Percentiles rank a stretch among this genome's conserved stretches.
Conservation (phyloP, 2,329 filamentous ascomycete species). For the Dactylellina cionopaga region DNA sequence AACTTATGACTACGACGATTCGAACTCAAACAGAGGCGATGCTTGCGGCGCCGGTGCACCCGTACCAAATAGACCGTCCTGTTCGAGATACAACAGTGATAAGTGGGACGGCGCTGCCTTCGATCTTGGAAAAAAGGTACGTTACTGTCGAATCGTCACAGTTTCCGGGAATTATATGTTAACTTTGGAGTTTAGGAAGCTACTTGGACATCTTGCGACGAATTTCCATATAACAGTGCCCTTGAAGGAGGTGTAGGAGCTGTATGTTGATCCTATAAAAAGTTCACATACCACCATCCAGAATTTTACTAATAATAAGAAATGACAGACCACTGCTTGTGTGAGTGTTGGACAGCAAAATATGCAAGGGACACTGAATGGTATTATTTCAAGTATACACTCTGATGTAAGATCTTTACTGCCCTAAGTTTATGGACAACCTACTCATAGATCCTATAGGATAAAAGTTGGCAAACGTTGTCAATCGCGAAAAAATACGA, state of each 20-base stretch:
- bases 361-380: conserved; percentile 14
- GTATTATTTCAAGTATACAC: no score
- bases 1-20: background rate
- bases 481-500: conserved; percentile 8
- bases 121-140: conserved; percentile 6
- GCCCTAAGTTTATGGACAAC: no score
- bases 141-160: background rate
- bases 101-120: conserved; percentile 11
- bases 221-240: conserved; percentile 23
- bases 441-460: no score
- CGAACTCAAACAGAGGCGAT: background rate
- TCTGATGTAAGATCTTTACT: no score
- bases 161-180: background rate
- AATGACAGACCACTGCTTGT: conserved; percentile 18
- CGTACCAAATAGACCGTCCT: background rate
- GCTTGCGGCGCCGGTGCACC: conserved; percentile 1
- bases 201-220: conserved; percentile 25
- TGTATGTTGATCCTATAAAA: background rate
- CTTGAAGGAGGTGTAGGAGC: conserved; percentile 16
- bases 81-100: background rate
- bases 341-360: conserved; percentile 19
- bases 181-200: conserved; percentile 9
- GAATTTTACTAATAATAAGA: no score
- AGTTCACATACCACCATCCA: no score
- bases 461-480: background rate